Percentiles rank a stretch among this genome's conserved stretches.
phyloP scores from a whole-genome alignment of 75 land plant species.

The Cryptomeria japonica region DNA sequence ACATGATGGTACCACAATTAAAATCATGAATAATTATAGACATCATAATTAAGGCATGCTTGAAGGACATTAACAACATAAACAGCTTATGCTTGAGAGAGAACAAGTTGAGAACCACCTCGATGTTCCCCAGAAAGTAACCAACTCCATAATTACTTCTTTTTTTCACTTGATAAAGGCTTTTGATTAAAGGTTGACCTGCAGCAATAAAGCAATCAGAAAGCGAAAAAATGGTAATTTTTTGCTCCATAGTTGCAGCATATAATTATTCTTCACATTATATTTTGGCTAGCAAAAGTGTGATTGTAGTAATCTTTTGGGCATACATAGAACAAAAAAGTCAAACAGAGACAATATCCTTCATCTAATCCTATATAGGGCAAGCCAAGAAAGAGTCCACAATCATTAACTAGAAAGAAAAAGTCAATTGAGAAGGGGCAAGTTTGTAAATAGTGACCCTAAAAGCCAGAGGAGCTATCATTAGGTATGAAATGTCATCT shows the following conservation, averaged over 20 bases:
- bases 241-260: neutral
- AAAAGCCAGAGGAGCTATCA: neutral
- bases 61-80: neutral
- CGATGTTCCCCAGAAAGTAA: neutral
- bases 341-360: neutral
- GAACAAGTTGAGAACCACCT: neutral
- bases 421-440: neutral
- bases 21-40: neutral
- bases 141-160: neutral
- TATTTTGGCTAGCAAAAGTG: neutral
- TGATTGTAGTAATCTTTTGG: neutral
- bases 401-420: neutral
- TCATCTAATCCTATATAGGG: neutral
- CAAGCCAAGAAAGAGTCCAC: neutral
- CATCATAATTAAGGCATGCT: neutral
- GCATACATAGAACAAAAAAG: neutral
- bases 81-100: neutral
- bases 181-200: conserved; percentile 7
- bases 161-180: neutral
- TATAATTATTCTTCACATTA: neutral
- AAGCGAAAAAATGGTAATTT: neutral
- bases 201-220: neutral
- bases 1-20: neutral
- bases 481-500: neutral
- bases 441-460: neutral